These are phyloP conservation scores for Grigorovia yakushimaensis DNA, from an alignment of 805 yeast species.

Conservation along the genomic window DNA sequence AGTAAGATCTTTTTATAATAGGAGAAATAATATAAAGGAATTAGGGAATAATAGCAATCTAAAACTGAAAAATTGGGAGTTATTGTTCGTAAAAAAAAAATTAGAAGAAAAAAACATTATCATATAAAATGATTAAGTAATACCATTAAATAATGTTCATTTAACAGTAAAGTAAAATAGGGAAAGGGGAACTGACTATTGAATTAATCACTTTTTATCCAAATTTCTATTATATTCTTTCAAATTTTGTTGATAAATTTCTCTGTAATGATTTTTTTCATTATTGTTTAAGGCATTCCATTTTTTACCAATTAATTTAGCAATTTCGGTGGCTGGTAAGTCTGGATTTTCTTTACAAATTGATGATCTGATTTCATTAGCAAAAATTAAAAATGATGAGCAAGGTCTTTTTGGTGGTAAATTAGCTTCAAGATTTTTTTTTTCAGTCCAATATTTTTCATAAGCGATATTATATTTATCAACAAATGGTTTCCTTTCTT, in stretches of 20 bases:
- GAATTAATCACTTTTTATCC: neutral
- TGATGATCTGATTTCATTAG: conserved; percentile 14
- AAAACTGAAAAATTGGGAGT: too few species aligned
- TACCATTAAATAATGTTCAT: too few species aligned
- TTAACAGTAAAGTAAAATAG: neutral
- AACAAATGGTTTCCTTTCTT: conserved; percentile 46
- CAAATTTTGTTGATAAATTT: neutral
- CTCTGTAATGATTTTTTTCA: conserved; percentile 7
- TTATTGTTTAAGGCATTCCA: conserved; percentile 17
- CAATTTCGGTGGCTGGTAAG: conserved; percentile 11
- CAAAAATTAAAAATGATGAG: conserved; percentile 19
- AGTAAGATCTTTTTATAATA: too few species aligned
- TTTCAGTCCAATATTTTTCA: conserved; percentile 9
- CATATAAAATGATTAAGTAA: too few species aligned
- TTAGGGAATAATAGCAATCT: too few species aligned
- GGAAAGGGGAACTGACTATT: neutral
- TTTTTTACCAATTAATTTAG: conserved; percentile 16
- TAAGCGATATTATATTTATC: conserved; percentile 25
- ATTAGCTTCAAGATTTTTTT: conserved; percentile 6
- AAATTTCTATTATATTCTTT: neutral
- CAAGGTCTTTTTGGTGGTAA: conserved; percentile 25
- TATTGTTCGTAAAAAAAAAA: too few species aligned
- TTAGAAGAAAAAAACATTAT: too few species aligned
- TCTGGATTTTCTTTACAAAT: conserved; percentile 12
- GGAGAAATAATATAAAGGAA: too few species aligned